Percentiles rank a stretch among this genome's conserved stretches.
Conservation (phyloP, 345 rosid species). For the Balakata baccata region DNA sequence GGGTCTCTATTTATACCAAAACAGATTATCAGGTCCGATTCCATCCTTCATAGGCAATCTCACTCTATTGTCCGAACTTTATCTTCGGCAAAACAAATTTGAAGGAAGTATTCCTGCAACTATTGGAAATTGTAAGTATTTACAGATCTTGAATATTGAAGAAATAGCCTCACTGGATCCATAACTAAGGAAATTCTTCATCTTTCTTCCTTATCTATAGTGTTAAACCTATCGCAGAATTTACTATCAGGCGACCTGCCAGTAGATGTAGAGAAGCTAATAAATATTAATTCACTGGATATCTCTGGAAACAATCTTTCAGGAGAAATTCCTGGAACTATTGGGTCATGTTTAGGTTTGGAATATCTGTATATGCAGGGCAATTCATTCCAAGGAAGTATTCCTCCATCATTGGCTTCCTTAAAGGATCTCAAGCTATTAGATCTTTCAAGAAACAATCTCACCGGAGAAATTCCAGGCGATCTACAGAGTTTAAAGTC, state of each 20-base stretch:
- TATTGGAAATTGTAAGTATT: neutral
- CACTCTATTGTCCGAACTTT: neutral
- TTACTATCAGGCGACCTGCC: constrained; percentile 26
- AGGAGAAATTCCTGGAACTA: constrained; percentile 19
- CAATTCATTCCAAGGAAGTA: constrained; percentile 24
- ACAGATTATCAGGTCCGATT: neutral
- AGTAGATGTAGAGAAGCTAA: constrained; percentile 3
- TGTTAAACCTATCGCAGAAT: constrained; percentile 24
- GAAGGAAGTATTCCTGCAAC: constrained; percentile 17
- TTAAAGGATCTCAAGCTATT: constrained; percentile 21
- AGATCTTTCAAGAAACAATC: constrained; percentile 35
- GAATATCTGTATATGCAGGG: constrained; percentile 3
- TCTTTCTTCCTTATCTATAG: constrained; percentile 15
- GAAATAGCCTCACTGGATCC: constrained; percentile 23
- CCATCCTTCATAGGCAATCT: constrained; percentile 22
- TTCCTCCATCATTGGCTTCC: constrained; percentile 29
- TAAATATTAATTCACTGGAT: constrained; percentile 14
- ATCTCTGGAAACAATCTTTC: constrained; percentile 23
- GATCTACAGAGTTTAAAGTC: neutral
- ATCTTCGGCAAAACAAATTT: neutral
- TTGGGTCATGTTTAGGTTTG: constrained; percentile 22
- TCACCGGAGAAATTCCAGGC: constrained; percentile 26
- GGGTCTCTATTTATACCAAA: neutral
- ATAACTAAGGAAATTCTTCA: constrained; percentile 13
- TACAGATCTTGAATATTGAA: neutral